Evolutionary conservation across 2,329 filamentous ascomycete genomes (phyloP).

Genomic region (Sordariomycetes sp.): DNA sequence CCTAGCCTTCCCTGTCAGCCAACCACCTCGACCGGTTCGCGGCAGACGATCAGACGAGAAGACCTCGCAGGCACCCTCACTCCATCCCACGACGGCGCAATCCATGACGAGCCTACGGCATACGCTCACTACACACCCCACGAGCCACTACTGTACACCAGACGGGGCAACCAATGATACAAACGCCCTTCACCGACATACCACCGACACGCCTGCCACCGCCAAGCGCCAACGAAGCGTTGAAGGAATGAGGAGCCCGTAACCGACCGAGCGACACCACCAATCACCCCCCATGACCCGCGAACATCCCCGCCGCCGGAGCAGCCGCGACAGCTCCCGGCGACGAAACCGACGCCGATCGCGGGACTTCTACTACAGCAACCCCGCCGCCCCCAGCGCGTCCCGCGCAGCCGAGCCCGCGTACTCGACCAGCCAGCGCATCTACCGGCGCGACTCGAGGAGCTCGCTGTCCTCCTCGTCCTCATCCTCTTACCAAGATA

Average conservation of each 20-base stretch:
- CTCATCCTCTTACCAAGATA: constrained; percentile 50
- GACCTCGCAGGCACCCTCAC: neutral
- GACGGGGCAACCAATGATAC: neutral
- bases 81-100: neutral
- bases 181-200: neutral
- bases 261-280: neutral
- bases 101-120: neutral
- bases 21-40: neutral
- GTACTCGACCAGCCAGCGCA: neutral
- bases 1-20: constrained; percentile 1
- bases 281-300: constrained; percentile 3
- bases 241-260: neutral
- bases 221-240: neutral
- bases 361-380: constrained; percentile 2
- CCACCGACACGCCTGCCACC: neutral
- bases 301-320: constrained; percentile 5
- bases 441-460: constrained; percentile 17
- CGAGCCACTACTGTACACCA: neutral
- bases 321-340: constrained; percentile 5
- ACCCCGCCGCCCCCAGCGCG: constrained; percentile 2
- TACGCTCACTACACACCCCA: neutral
- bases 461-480: constrained; percentile 26
- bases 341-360: constrained; percentile 4
- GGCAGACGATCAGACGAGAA: neutral
- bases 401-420: neutral